Evolutionary conservation across 306 rosid species (phyloP).

Genomic region (Vicia sativa): DNA sequence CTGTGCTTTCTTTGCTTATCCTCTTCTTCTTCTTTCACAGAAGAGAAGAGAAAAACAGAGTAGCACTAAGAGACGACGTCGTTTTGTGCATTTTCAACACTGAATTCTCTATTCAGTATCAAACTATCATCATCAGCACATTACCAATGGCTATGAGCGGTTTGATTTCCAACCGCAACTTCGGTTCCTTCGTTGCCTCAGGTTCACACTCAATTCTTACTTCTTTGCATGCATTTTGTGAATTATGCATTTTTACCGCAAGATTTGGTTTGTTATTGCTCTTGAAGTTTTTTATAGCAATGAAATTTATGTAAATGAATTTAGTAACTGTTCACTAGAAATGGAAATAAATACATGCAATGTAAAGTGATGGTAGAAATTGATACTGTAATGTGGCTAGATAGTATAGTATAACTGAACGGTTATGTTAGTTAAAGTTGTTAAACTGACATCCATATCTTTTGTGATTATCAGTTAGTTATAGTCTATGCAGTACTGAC

Average conservation of each 20-base stretch:
- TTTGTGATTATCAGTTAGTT: not conserved
- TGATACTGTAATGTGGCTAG: not conserved
- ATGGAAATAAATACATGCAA: not conserved
- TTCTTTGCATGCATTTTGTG: constrained; percentile 29
- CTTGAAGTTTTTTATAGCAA: not conserved
- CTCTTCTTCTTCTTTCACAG: constrained; percentile 36
- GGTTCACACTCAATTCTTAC: constrained; percentile 37
- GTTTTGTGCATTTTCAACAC: constrained; percentile 27
- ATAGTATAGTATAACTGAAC: not conserved
- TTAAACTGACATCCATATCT: not conserved
- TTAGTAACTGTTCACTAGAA: not conserved
- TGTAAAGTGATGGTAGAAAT: no score
- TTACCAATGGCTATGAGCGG: constrained; percentile 68
- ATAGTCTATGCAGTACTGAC: no score
- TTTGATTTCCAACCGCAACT: constrained; percentile 67
- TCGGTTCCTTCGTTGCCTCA: constrained; percentile 60
- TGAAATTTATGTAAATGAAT: not conserved
- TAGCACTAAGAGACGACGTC: constrained; percentile 38
- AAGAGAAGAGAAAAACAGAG: constrained; percentile 18
- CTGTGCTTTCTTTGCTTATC: constrained; percentile 56
- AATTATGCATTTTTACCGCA: not conserved
- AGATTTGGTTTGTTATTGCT: not conserved
- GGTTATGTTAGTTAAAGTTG: not conserved
- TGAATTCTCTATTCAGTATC: constrained; percentile 9
- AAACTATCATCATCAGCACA: not conserved